Evolutionary conservation across 2,329 filamentous ascomycete species (phyloP).

Genomic region (Fusarium sp.): DNA sequence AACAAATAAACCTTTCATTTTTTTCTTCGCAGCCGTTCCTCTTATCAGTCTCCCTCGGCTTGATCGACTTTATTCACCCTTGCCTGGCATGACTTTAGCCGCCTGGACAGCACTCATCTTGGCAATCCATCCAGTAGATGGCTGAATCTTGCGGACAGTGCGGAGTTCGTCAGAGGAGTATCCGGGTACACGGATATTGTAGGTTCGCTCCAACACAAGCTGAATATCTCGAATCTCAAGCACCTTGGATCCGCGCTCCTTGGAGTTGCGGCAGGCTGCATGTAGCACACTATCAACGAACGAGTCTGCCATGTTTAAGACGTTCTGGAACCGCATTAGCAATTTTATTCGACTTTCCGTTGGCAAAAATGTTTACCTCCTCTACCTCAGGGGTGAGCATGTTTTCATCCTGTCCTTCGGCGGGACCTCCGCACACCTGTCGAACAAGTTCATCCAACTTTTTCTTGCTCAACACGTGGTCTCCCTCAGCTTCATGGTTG

Average conservation of each 20-base stretch:
- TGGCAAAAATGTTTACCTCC: constrained; percentile 72
- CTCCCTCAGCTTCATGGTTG: constrained; percentile 90
- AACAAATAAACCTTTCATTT: constrained; percentile 1
- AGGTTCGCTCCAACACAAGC: constrained; percentile 84
- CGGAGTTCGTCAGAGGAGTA: constrained; percentile 95
- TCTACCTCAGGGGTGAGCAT: constrained; percentile 91
- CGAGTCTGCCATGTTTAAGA: constrained; percentile 90
- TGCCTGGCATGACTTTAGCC: constrained; percentile 81
- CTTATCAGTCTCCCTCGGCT: not conserved
- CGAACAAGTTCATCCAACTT: constrained; percentile 95
- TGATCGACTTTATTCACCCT: constrained; percentile 59
- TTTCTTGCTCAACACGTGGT: constrained; percentile 96
- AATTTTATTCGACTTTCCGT: constrained; percentile 6
- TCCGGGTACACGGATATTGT: constrained; percentile 92
- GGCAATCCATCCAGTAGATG: constrained; percentile 87
- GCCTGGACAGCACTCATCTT: constrained; percentile 98
- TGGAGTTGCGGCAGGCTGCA: constrained; percentile 89
- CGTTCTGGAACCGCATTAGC: constrained; percentile 68
- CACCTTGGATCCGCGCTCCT: constrained; percentile 89
- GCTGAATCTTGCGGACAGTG: constrained; percentile 93
- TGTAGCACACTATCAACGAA: constrained; percentile 94
- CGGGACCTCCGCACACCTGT: constrained; percentile 87
- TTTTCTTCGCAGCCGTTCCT: constrained; percentile 1
- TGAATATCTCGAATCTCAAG: constrained; percentile 91
- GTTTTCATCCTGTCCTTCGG: constrained; percentile 79